Evolutionary conservation across 2,329 filamentous ascomycete genomes (phyloP).

Genomic region (Colletotrichum sp.): DNA sequence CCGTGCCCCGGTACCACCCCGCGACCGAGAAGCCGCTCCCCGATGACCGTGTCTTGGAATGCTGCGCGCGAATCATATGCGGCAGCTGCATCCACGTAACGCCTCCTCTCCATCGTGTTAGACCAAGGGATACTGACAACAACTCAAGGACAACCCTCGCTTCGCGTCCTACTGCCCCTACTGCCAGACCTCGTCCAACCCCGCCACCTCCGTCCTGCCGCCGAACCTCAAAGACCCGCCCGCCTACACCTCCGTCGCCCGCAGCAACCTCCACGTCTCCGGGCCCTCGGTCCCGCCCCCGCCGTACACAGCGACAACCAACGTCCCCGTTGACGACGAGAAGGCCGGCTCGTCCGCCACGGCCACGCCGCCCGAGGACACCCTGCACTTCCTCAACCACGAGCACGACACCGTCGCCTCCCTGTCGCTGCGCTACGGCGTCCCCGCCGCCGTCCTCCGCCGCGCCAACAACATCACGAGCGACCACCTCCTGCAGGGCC

Average conservation of each 20-base stretch:
- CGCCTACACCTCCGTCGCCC: conserved; percentile 56
- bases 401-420: conserved; percentile 70
- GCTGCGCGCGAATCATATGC: conserved; percentile 76
- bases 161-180: conserved; percentile 75
- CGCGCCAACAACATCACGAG: conserved; percentile 72
- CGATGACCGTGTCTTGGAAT: conserved; percentile 66
- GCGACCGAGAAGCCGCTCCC: conserved; percentile 66
- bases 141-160: conserved; percentile 70
- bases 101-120: too few species aligned
- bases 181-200: conserved; percentile 70
- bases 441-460: conserved; percentile 68
- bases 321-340: conserved; percentile 24
- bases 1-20: conserved; percentile 55
- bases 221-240: conserved; percentile 74
- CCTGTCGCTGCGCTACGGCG: conserved; percentile 73
- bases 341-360: conserved; percentile 29
- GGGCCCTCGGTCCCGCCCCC: conserved; percentile 37
- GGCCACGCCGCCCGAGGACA: conserved; percentile 56
- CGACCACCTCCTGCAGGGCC: conserved; percentile 73
- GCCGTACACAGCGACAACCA: conserved; percentile 36
- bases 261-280: conserved; percentile 13
- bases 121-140: too few species aligned
- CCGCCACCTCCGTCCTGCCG: conserved; percentile 57
- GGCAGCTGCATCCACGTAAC: conserved; percentile 69
- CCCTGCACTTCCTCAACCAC: conserved; percentile 77